A percentile compares a stretch with the other conserved stretches of the same genome.
These are phyloP conservation scores for Escallonia rubra DNA, from an alignment of 129 eudicot species.

Conservation along the genomic window DNA sequence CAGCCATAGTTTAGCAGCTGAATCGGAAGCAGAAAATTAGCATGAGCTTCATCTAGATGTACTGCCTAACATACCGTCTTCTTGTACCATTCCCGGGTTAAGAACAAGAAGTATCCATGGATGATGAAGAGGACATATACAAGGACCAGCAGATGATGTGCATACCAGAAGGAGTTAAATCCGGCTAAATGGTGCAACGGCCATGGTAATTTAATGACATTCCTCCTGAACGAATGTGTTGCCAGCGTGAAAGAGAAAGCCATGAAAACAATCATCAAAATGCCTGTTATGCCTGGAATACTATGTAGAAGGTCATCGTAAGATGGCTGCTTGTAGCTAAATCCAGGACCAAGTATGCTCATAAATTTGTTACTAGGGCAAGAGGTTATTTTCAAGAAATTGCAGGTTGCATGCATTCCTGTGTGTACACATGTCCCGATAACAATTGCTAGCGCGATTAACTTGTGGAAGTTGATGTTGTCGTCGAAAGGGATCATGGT, in stretches of 20 bases:
- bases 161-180: conserved; percentile 84
- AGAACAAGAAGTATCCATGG: conserved; percentile 71
- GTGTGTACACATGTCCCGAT: conserved; percentile 28
- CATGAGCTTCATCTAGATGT: not conserved
- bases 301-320: conserved; percentile 39
- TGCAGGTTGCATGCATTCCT: conserved; percentile 23
- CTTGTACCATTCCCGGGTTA: conserved; percentile 51
- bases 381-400: conserved; percentile 22
- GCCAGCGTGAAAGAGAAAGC: conserved; percentile 56
- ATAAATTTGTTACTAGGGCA: conserved; percentile 28
- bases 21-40: not conserved
- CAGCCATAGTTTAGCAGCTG: too few species aligned
- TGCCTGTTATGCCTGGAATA: conserved; percentile 54
- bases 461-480: conserved; percentile 51
- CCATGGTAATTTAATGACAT: conserved; percentile 58
- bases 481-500: conserved; percentile 41
- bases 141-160: conserved; percentile 72
- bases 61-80: conserved; percentile 52
- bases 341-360: conserved; percentile 34
- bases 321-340: conserved; percentile 48
- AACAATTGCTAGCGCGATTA: conserved; percentile 24
- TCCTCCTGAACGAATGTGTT: conserved; percentile 69
- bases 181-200: conserved; percentile 66
- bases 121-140: conserved; percentile 56
- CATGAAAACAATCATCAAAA: conserved; percentile 60